Conservation (phyloP, 768 basidiomycete genomes). For the Mrakia frigida region DNA sequence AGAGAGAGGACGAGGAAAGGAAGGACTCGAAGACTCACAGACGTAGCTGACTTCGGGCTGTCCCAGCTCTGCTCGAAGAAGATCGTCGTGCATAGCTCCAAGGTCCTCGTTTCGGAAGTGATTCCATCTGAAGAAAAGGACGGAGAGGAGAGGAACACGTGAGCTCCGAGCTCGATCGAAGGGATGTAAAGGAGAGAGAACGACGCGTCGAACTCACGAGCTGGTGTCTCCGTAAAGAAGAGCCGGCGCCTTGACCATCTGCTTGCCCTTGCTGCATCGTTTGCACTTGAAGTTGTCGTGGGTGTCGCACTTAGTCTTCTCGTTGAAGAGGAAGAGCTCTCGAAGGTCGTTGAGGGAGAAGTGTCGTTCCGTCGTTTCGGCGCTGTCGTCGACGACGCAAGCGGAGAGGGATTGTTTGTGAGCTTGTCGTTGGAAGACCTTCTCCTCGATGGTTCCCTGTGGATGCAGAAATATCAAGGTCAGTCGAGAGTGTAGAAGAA, state of each 20-base stretch:
- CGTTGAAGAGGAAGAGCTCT: slow-evolving; percentile 86
- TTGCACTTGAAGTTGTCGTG: slow-evolving; percentile 89
- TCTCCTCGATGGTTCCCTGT: slow-evolving; percentile 89
- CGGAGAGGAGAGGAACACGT: background rate
- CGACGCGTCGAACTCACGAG: slow-evolving; percentile 67
- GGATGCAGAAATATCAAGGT: background rate
- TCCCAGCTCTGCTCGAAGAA: slow-evolving; percentile 83
- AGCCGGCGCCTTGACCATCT: slow-evolving; percentile 73
- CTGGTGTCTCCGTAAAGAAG: slow-evolving; percentile 93
- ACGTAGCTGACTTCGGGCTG: slow-evolving; percentile 57
- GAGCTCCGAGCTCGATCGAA: slow-evolving; percentile 13
- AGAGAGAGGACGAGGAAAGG: background rate
- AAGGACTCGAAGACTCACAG: slow-evolving; percentile 17
- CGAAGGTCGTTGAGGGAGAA: slow-evolving; percentile 84
- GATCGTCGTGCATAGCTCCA: slow-evolving; percentile 87
- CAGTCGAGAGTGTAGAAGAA: background rate
- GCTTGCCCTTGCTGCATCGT: slow-evolving; percentile 73
- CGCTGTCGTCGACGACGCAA: slow-evolving; percentile 93
- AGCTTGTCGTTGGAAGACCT: slow-evolving; percentile 90
- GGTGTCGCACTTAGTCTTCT: slow-evolving; percentile 80
- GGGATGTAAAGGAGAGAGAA: background rate
- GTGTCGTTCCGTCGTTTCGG: slow-evolving; percentile 81
- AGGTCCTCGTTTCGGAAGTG: slow-evolving; percentile 88
- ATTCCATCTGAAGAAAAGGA: slow-evolving; percentile 68
- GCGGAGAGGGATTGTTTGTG: slow-evolving; percentile 94